Percentiles rank a stretch among this genome's conserved stretches.
Evolutionary conservation across 805 yeast genomes (phyloP).

Genomic region (Millerozyma acaciae): DNA sequence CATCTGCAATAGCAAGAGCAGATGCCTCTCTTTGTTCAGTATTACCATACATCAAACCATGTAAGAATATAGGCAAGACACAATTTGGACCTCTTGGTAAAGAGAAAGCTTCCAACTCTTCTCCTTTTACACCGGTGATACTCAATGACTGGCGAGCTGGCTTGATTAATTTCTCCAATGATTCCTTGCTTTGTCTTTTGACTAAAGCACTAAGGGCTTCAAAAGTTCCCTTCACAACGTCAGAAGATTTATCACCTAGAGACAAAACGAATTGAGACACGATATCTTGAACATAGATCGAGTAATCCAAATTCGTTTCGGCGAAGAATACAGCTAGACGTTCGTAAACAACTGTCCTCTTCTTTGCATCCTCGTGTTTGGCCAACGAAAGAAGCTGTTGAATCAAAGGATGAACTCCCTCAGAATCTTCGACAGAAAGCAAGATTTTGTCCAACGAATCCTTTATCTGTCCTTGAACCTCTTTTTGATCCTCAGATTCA

Average conservation of each 20-base stretch:
- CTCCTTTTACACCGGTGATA: slow-evolving; percentile 57
- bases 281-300: slow-evolving; percentile 71
- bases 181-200: slow-evolving; percentile 68
- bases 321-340: slow-evolving; percentile 72
- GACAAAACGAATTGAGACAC: slow-evolving; percentile 64
- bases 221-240: slow-evolving; percentile 62
- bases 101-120: slow-evolving; percentile 70
- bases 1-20: slow-evolving; percentile 84
- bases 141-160: slow-evolving; percentile 77
- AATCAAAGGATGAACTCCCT: slow-evolving; percentile 80
- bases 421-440: slow-evolving; percentile 67
- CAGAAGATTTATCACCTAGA: slow-evolving; percentile 64
- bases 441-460: slow-evolving; percentile 66
- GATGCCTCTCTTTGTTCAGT: slow-evolving; percentile 78
- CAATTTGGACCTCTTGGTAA: slow-evolving; percentile 83
- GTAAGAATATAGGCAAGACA: slow-evolving; percentile 84
- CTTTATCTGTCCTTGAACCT: slow-evolving; percentile 40
- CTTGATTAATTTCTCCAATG: slow-evolving; percentile 69
- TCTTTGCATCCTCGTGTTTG: slow-evolving; percentile 67
- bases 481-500: slow-evolving; percentile 30
- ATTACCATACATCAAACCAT: slow-evolving; percentile 92
- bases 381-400: slow-evolving; percentile 74
- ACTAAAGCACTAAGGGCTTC: slow-evolving; percentile 64
- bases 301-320: slow-evolving; percentile 62
- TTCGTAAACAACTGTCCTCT: slow-evolving; percentile 59